Conservation (phyloP, 164 flowering plant species). For the Stephania japonica region DNA sequence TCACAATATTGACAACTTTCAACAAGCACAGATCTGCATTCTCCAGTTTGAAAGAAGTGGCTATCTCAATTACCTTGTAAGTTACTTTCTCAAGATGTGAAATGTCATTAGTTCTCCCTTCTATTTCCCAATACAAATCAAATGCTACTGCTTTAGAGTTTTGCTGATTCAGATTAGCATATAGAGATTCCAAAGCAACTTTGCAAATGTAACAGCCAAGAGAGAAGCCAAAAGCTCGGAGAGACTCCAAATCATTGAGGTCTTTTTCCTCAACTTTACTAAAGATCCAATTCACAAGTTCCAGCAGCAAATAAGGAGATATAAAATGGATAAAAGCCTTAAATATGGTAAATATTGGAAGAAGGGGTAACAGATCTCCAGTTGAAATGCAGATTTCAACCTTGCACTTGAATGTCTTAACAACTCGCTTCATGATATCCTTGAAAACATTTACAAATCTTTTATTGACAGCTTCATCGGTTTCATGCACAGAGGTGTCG, state of each 20-base stretch:
- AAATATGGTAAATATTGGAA: slow-evolving; percentile 40
- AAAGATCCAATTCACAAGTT: slow-evolving; percentile 55
- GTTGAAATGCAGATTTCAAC: slow-evolving; percentile 33
- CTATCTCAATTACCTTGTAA: slow-evolving; percentile 33
- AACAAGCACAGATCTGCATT: slow-evolving; percentile 59
- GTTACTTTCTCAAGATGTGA: slow-evolving; percentile 45
- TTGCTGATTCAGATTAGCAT: slow-evolving; percentile 28
- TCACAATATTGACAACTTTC: slow-evolving; percentile 41
- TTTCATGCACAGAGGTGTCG: slow-evolving; percentile 13
- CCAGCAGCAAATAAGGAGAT: slow-evolving; percentile 66
- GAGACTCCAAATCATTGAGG: slow-evolving; percentile 11
- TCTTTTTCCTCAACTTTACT: slow-evolving; percentile 28
- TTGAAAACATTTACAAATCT: slow-evolving; percentile 36
- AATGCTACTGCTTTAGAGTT: slow-evolving; percentile 12
- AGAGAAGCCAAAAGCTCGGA: slow-evolving; percentile 28
- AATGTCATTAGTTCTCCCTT: slow-evolving; percentile 21
- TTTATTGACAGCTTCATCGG: slow-evolving; percentile 16
- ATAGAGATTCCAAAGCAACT: slow-evolving; percentile 47
- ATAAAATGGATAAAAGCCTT: slow-evolving; percentile 41
- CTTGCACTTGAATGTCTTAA: slow-evolving; percentile 33
- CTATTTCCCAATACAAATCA: slow-evolving; percentile 33
- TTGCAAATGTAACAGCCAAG: slow-evolving; percentile 48
- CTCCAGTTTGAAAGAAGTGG: slow-evolving; percentile 31
- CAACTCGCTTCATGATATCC: slow-evolving; percentile 26
- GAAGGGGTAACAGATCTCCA: slow-evolving; percentile 31